phyloP scores from a whole-genome alignment of 2,329 filamentous ascomycete species.

The Cordyceps farinosa region DNA sequence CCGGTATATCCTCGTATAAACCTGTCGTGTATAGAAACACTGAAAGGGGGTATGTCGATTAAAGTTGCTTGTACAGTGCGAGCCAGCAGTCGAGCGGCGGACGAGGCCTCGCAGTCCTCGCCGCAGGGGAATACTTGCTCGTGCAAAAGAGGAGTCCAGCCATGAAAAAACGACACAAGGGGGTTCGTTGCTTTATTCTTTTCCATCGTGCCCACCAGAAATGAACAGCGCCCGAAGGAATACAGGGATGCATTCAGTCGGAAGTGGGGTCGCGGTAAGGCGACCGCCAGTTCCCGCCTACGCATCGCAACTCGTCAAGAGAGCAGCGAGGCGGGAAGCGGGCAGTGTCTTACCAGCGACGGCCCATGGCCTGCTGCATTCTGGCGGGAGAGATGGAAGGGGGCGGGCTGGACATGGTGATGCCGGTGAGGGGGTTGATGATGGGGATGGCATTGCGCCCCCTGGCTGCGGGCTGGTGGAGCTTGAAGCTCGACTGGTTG shows the following conservation, averaged over 20 bases:
- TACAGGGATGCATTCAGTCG: conserved; percentile 17
- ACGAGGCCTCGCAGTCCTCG: conserved; percentile 14
- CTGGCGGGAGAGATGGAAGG: conserved; percentile 63
- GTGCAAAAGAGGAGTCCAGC: conserved; percentile 34
- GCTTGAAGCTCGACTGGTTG: conserved; percentile 67
- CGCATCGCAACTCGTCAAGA: conserved; percentile 27
- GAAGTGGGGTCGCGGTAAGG: conserved; percentile 8
- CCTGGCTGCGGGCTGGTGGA: conserved; percentile 87
- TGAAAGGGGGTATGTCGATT: conserved; percentile 40
- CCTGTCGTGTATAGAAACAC: conserved; percentile 27
- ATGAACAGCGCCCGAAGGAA: conserved; percentile 32
- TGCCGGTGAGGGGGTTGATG: conserved; percentile 89
- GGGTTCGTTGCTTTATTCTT: neutral
- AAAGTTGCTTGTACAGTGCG: conserved; percentile 47
- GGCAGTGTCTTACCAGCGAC: conserved; percentile 48
- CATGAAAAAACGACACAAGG: conserved; percentile 39
- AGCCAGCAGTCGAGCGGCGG: conserved; percentile 11
- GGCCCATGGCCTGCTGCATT: conserved; percentile 53
- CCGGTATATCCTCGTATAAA: conserved; percentile 35
- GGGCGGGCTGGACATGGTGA: conserved; percentile 83
- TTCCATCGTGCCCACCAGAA: conserved; percentile 44
- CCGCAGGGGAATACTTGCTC: conserved; percentile 5
- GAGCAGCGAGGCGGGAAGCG: conserved; percentile 27
- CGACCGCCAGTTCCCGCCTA: conserved; percentile 33
- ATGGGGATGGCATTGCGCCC: conserved; percentile 95